Evolutionary conservation across 1,284 basidiomycete genomes (phyloP), one percentile per base, ranked within the genome.

Genomic region (Cutaneotrichosporon sp.): DNA sequence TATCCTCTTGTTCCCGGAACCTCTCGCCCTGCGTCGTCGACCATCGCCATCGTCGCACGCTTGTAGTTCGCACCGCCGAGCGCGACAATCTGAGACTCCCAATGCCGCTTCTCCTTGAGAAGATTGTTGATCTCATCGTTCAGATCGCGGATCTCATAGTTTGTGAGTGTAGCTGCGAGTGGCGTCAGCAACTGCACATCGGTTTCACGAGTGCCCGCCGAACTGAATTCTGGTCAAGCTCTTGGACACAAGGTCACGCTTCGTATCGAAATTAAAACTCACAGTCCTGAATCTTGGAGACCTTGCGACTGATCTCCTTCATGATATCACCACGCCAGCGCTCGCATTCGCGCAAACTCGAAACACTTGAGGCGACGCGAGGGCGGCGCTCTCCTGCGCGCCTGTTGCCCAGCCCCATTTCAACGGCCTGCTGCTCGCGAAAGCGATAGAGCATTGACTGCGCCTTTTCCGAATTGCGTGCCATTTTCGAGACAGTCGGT

Each of bases 381-480:
- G 92, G 94, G 25, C 94, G 79, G 29, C 86, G 83, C 72, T 90
- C 90, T 19, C 79, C 79, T 50, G 86, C 82, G 19, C 86, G 86
- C 10, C 69, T 57, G 43, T 63, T 64, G 17, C 86, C 85, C 22
- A 97, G 79, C 16, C 94, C 94, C 65, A 97, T 85, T 77, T 97
- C 94, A 46, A 87, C 86, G 0, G 90, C 91, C 75, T 98, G 94
- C 48, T 90, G 89, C 76, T 97, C 92, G 54, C 94, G 87, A 76
- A 98, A 98, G 61, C 94, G 91, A 76, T 96, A 97, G 47, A 99
- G 83, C 92, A 97, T 97, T 44, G 92, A 96, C 76, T 94, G 91
- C 1, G 91, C 89, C 74, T 96, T 97, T 76, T 96, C 92, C 74
- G 91, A 87, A 86, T 96, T 96, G 76, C 91, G 87, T 63, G 91